A percentile compares a stretch with the other conserved stretches of the same genome.
Conservation (phyloP, 2,329 filamentous ascomycete species). For the Pseudogymnoascus destructans region DNA sequence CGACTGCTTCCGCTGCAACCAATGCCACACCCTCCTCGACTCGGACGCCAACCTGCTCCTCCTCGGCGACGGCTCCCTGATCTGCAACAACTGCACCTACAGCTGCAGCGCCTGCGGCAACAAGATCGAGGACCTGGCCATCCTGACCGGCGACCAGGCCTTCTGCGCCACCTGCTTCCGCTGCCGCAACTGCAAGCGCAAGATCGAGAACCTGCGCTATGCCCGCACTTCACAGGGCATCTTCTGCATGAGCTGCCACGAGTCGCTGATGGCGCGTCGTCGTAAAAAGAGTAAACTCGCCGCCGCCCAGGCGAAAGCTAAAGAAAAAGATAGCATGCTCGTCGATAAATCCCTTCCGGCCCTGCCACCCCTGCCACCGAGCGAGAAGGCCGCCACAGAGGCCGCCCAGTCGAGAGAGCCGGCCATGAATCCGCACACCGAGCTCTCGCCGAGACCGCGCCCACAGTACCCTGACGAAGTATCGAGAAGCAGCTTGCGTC, state of each 20-base stretch:
- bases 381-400: slow-evolving; percentile 47
- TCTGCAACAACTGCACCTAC: slow-evolving; percentile 99
- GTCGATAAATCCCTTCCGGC: slow-evolving; percentile 89
- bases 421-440: slow-evolving; percentile 40
- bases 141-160: slow-evolving; percentile 92
- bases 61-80: slow-evolving; percentile 91
- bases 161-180: slow-evolving; percentile 96
- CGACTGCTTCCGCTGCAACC: slow-evolving; percentile 96
- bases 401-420: slow-evolving; percentile 36
- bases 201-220: slow-evolving; percentile 97
- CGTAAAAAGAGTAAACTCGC: slow-evolving; percentile 72
- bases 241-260: slow-evolving; percentile 98
- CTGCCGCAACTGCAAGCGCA: slow-evolving; percentile 95
- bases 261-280: slow-evolving; percentile 85
- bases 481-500: slow-evolving; percentile 39
- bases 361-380: slow-evolving; percentile 75
- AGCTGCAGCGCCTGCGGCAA: slow-evolving; percentile 93
- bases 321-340: slow-evolving; percentile 54
- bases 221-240: slow-evolving; percentile 95
- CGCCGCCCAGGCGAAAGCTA: slow-evolving; percentile 40
- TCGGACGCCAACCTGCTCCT: slow-evolving; percentile 95
- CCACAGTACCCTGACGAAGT: slow-evolving; percentile 37
- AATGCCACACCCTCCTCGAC: slow-evolving; percentile 87
- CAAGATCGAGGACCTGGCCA: slow-evolving; percentile 97
- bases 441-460: slow-evolving; percentile 52